These are phyloP conservation scores for Boechera stricta DNA, from an alignment of 345 rosid genomes.

Conservation along the genomic window DNA sequence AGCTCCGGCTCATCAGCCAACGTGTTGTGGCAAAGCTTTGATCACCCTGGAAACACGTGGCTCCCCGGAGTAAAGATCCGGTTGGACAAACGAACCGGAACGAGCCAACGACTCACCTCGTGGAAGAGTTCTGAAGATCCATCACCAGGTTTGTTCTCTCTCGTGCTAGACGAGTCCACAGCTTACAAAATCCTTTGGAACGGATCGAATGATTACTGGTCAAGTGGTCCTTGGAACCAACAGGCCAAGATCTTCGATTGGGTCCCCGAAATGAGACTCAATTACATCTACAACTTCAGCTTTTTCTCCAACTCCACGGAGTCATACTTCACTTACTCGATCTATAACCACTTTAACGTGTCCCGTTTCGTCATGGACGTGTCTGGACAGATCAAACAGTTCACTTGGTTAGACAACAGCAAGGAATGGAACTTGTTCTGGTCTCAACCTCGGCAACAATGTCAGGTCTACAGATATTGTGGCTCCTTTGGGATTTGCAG, in stretches of 20 bases:
- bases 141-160: conserved; percentile 75
- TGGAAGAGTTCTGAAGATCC: conserved; percentile 74
- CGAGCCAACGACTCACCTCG: conserved; percentile 53
- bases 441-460: conserved; percentile 71
- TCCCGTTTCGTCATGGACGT: conserved; percentile 61
- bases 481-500: conserved; percentile 72
- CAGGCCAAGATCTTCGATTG: conserved; percentile 45
- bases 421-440: conserved; percentile 69
- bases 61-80: conserved; percentile 71
- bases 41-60: conserved; percentile 71
- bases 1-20: conserved; percentile 28
- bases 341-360: conserved; percentile 35
- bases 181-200: conserved; percentile 66
- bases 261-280: conserved; percentile 75
- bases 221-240: conserved; percentile 70
- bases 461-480: conserved; percentile 73
- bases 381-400: conserved; percentile 67
- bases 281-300: conserved; percentile 59
- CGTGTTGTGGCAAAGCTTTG: conserved; percentile 76
- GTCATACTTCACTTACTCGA: conserved; percentile 65
- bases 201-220: conserved; percentile 55
- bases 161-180: conserved; percentile 56
- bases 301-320: conserved; percentile 51
- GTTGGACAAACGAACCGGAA: conserved; percentile 48
- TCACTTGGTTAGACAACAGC: conserved; percentile 46